These are phyloP conservation scores for Podaxis mareebaensis DNA, from an alignment of 768 basidiomycete genomes.

Conservation along the genomic window DNA sequence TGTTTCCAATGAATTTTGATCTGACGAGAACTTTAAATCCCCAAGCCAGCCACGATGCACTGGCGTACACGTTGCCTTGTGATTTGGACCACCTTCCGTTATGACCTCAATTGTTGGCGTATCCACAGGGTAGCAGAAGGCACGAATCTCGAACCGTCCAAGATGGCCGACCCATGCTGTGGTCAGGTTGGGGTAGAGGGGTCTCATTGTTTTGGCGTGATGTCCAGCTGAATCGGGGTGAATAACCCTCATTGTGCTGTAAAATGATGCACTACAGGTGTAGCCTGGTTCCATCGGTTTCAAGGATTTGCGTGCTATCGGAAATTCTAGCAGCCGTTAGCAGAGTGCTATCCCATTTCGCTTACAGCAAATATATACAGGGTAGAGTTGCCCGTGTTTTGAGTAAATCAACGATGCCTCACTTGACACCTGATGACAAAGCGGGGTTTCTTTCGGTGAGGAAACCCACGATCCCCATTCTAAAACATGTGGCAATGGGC, in stretches of 20 bases:
- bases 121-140: background rate
- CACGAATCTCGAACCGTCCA: background rate
- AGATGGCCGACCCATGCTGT: too few relatives aligned
- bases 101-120: background rate
- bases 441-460: slow-evolving; percentile 11
- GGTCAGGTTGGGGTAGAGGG: too few relatives aligned
- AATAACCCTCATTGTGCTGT: background rate
- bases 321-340: background rate
- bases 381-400: background rate
- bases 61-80: background rate
- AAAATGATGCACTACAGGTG: background rate
- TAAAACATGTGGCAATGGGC: slow-evolving; percentile 35
- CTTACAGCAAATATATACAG: background rate
- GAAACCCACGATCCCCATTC: slow-evolving; percentile 20
- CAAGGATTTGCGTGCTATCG: background rate
- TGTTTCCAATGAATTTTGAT: background rate
- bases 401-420: background rate
- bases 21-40: background rate
- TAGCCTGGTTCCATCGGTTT: background rate
- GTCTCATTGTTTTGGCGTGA: too few relatives aligned
- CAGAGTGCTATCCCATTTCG: background rate
- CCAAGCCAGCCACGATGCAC: background rate
- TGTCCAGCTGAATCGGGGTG: background rate
- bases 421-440: background rate
- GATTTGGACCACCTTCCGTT: background rate